Conservation (phyloP, 129 eudicot species). For the Flaveria brownii region DNA sequence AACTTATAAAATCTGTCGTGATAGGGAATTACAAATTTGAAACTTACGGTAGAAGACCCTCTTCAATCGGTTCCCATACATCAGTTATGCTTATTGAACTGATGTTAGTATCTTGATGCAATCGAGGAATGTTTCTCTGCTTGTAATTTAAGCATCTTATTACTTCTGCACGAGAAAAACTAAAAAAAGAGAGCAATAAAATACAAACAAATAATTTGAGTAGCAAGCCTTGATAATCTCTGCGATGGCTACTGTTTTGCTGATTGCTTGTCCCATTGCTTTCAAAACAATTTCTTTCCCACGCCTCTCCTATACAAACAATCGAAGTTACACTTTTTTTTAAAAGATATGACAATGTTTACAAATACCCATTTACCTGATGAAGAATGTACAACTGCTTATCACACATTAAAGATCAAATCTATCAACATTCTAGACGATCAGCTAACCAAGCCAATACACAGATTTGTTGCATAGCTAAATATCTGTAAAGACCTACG, state of each 20-base stretch:
- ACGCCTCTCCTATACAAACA: conserved; percentile 56
- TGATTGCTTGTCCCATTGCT: conserved; percentile 97
- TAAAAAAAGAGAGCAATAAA: neutral
- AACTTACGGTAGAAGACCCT: conserved; percentile 92
- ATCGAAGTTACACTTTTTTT: conserved; percentile 9
- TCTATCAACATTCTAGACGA: neutral
- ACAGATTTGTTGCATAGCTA: neutral
- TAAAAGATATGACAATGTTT: neutral
- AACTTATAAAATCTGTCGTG: neutral
- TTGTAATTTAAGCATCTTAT: conserved; percentile 22
- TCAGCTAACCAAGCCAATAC: neutral
- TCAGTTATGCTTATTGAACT: conserved; percentile 86
- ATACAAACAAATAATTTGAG: conserved; percentile 12
- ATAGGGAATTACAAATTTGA: neutral
- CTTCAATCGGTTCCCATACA: conserved; percentile 92
- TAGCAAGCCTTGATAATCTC: conserved; percentile 71
- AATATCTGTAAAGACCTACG: neutral
- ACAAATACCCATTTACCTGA: neutral
- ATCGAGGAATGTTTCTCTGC: conserved; percentile 75
- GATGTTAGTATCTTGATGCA: conserved; percentile 87
- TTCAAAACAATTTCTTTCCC: conserved; percentile 80
- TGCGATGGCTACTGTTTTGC: conserved; percentile 87
- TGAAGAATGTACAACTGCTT: neutral
- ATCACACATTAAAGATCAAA: conserved; percentile 11
- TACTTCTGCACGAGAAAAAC: conserved; percentile 14